Conservation (phyloP, 176 grass and related monocot species). For the Musa schizocarpa region DNA sequence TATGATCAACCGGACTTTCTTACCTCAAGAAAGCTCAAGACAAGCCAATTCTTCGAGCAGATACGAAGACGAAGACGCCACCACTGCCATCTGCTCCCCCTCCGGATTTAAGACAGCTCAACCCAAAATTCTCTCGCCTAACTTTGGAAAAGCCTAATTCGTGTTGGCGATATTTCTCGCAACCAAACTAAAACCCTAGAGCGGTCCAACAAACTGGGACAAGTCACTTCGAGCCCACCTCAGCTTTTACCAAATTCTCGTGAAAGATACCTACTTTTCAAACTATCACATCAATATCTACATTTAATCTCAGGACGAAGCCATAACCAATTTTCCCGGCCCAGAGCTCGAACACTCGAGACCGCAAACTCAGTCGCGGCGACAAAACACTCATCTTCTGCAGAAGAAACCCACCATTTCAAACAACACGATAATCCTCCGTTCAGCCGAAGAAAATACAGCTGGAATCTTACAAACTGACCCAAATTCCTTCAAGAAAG, state of each 20-base stretch:
- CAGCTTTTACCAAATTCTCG: not conserved
- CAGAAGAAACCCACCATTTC: not conserved
- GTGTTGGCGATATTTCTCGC: not conserved
- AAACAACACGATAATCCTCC: not conserved
- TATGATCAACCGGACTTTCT: not conserved
- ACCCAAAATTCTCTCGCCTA: not conserved
- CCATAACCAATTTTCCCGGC: not conserved
- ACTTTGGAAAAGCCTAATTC: not conserved
- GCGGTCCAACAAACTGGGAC: constrained; percentile 2
- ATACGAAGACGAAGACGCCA: not conserved
- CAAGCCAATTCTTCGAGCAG: not conserved
- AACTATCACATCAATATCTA: not conserved
- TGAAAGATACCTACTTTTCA: not conserved
- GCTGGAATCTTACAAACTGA: not conserved
- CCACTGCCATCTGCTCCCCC: not conserved
- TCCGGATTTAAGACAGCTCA: not conserved
- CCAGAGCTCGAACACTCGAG: not conserved
- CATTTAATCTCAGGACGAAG: not conserved
- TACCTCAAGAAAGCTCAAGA: not conserved
- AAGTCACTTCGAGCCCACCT: not conserved
- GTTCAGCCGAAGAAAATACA: not conserved
- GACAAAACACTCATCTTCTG: not conserved
- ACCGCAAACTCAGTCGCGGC: not conserved
- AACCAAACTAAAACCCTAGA: not conserved
- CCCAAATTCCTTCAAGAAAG: constrained; percentile 1